Percentiles rank a stretch among this genome's conserved stretches.
Evolutionary conservation across 176 grass and related monocot species (phyloP).

Genomic region (Bothriochloa decipiens): DNA sequence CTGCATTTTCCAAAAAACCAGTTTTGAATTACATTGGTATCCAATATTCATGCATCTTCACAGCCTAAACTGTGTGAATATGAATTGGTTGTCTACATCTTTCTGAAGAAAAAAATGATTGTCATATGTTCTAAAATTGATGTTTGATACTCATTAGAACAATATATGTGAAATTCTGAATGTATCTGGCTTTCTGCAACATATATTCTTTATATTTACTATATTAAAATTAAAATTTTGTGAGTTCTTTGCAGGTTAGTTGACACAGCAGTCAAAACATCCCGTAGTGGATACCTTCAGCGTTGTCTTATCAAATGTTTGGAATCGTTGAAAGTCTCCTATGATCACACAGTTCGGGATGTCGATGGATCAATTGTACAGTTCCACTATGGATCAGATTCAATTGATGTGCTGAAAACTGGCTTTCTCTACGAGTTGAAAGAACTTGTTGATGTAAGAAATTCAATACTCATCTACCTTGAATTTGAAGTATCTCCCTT

Average conservation of each 20-base stretch:
- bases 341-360: constrained; percentile 90
- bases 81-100: constrained; percentile 4
- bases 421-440: constrained; percentile 73
- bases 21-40: constrained; percentile 12
- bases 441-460: constrained; percentile 73
- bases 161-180: not conserved
- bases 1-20: no score
- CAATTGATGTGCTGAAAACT: constrained; percentile 78
- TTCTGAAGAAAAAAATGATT: not conserved
- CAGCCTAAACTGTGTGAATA: constrained; percentile 3
- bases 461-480: constrained; percentile 33
- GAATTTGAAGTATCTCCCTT: constrained; percentile 4
- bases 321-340: constrained; percentile 82
- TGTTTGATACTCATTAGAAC: not conserved
- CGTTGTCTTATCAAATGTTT: constrained; percentile 95
- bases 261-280: constrained; percentile 95
- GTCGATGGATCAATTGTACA: constrained; percentile 94
- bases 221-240: constrained; percentile 24
- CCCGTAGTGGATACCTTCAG: constrained; percentile 94
- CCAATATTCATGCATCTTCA: constrained; percentile 3
- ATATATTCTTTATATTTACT: constrained; percentile 6
- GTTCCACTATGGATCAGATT: constrained; percentile 91
- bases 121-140: not conserved
- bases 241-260: constrained; percentile 62
- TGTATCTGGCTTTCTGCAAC: not conserved